Evolutionary conservation across 768 basidiomycete genomes (phyloP).

Genomic region (Mycena vitilis): DNA sequence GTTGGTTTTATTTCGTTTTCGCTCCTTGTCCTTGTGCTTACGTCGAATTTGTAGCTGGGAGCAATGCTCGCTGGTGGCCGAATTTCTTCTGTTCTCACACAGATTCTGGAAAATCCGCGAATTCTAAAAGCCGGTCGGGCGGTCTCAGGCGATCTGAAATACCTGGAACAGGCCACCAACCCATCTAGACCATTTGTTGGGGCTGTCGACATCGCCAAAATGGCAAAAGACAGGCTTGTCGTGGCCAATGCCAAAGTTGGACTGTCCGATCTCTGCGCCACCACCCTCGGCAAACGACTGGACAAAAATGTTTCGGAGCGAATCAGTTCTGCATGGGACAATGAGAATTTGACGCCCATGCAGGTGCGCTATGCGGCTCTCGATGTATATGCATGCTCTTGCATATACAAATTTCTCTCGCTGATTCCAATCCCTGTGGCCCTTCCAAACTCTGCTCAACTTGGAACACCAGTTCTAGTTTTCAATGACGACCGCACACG

Average conservation of each 20-base stretch:
- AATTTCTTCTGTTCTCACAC: background rate
- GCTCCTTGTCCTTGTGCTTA: too few relatives aligned
- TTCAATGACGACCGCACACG: slow-evolving; percentile 7
- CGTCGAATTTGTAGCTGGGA: background rate
- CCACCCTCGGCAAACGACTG: too few relatives aligned
- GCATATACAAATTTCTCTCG: slow-evolving; percentile 2
- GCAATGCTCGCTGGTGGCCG: background rate
- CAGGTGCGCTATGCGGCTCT: too few relatives aligned
- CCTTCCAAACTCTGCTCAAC: background rate
- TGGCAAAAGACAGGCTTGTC: slow-evolving; percentile 40
- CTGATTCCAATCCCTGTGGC: background rate
- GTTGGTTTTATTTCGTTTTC: background rate
- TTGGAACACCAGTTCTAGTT: background rate
- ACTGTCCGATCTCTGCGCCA: slow-evolving; percentile 32
- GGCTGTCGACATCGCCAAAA: slow-evolving; percentile 21
- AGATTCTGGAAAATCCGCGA: background rate
- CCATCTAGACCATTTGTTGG: slow-evolving; percentile 12
- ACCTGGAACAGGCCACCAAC: background rate
- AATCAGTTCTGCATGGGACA: slow-evolving; percentile 30
- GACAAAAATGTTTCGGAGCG: slow-evolving; percentile 5
- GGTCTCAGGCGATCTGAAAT: slow-evolving; percentile 10
- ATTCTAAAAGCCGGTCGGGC: slow-evolving; percentile 10
- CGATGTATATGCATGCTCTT: background rate
- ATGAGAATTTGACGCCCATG: background rate
- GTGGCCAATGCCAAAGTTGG: slow-evolving; percentile 36